A percentile compares a stretch with the other conserved stretches of the same genome.
phyloP scores from a whole-genome alignment of 2,329 filamentous ascomycete genomes.

The Paracamarosporium sp. region DNA sequence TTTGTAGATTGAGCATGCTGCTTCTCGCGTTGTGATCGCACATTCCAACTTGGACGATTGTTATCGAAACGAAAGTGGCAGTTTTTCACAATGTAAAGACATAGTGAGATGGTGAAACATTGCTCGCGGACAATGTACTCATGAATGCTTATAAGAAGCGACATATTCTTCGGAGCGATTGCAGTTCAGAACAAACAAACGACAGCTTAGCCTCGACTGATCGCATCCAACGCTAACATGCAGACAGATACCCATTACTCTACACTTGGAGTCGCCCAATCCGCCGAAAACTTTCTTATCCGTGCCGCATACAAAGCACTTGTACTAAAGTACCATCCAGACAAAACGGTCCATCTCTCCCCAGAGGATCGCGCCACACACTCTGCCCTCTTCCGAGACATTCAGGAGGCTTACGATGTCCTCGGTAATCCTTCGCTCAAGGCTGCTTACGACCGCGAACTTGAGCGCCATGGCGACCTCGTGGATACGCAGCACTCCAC shows the following conservation, averaged over 20 bases:
- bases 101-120: neutral
- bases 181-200: neutral
- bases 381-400: slow-evolving; percentile 10
- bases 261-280: slow-evolving; percentile 20
- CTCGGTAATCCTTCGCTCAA: slow-evolving; percentile 18
- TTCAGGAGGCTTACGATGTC: slow-evolving; percentile 28
- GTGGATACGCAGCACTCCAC: slow-evolving; percentile 5
- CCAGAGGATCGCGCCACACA: slow-evolving; percentile 14
- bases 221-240: neutral
- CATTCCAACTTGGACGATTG: neutral
- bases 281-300: slow-evolving; percentile 21
- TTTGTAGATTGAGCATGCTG: too few relatives aligned
- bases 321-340: slow-evolving; percentile 19
- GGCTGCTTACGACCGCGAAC: slow-evolving; percentile 23
- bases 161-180: neutral
- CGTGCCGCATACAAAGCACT: slow-evolving; percentile 28
- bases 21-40: neutral
- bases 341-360: slow-evolving; percentile 19
- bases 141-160: neutral
- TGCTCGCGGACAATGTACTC: neutral
- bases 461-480: slow-evolving; percentile 7
- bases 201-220: neutral
- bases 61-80: neutral
- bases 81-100: neutral
- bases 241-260: slow-evolving; percentile 20